Evolutionary conservation across 495 filamentous ascomycete species (phyloP).

Genomic region (Melanomma pulvis-pyrius): DNA sequence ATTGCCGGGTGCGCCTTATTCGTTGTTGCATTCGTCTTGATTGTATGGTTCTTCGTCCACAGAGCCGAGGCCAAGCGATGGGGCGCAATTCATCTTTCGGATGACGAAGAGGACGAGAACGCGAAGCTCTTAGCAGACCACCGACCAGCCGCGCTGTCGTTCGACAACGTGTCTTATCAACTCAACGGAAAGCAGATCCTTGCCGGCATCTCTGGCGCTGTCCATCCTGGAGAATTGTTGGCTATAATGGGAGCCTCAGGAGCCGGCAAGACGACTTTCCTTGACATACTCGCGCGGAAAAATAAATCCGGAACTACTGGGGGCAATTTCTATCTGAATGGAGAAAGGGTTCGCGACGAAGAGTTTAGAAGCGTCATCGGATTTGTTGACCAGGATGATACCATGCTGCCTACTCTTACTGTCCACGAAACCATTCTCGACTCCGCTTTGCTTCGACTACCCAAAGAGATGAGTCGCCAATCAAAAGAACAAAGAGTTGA

Average conservation of each 20-base stretch:
- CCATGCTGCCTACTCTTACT: slow-evolving; percentile 94
- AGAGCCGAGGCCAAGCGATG: slow-evolving; percentile 65
- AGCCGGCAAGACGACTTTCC: slow-evolving; percentile 94
- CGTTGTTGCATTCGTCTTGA: slow-evolving; percentile 78
- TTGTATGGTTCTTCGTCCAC: slow-evolving; percentile 87
- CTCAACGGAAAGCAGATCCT: slow-evolving; percentile 89
- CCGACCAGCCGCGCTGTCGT: slow-evolving; percentile 85
- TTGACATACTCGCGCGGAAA: slow-evolving; percentile 96
- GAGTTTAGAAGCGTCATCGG: slow-evolving; percentile 91
- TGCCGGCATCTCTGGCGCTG: slow-evolving; percentile 75
- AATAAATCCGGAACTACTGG: slow-evolving; percentile 84
- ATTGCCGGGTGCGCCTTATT: slow-evolving; percentile 89
- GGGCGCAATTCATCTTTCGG: slow-evolving; percentile 73
- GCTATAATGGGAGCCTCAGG: slow-evolving; percentile 99
- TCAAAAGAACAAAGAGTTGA: slow-evolving; percentile 87
- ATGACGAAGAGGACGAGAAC: slow-evolving; percentile 88
- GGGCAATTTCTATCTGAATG: slow-evolving; percentile 92
- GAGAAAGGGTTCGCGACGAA: slow-evolving; percentile 80
- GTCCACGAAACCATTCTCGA: slow-evolving; percentile 98
- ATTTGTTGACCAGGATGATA: slow-evolving; percentile 98
- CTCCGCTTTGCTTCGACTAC: slow-evolving; percentile 86
- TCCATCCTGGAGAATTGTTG: slow-evolving; percentile 85
- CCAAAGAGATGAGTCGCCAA: slow-evolving; percentile 80
- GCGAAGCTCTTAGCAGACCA: slow-evolving; percentile 86
- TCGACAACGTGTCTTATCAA: slow-evolving; percentile 83